A percentile compares a stretch with the other conserved stretches of the same genome.
phyloP scores from a whole-genome alignment of 192 early-diverging fungal species.

The Backusella tuberculispora region DNA sequence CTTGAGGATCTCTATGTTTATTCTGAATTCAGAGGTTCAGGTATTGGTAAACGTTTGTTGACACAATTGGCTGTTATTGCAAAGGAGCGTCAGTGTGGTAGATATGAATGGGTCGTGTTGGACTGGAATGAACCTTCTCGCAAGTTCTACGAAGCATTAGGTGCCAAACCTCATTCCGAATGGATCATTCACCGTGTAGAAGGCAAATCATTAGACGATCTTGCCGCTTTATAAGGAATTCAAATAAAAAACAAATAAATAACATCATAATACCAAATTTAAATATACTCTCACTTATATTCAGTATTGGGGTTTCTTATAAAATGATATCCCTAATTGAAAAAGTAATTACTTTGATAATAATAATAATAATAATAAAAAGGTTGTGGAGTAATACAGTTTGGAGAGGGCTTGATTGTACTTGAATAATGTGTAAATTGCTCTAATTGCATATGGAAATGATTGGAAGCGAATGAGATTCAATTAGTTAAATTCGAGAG shows the following conservation, averaged over 20 bases:
- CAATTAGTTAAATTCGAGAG: too few relatives aligned
- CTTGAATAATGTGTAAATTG: too few relatives aligned
- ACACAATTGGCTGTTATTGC: conserved; percentile 69
- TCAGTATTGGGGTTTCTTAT: too few relatives aligned
- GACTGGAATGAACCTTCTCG: conserved; percentile 86
- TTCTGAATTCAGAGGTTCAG: conserved; percentile 62
- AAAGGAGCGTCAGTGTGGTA: conserved; percentile 64
- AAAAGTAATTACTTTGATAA: too few relatives aligned
- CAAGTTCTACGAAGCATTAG: conserved; percentile 74
- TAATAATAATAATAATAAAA: too few relatives aligned
- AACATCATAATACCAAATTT: neutral
- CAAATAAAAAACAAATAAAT: neutral
- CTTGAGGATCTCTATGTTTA: conserved; percentile 85
- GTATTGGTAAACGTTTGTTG: conserved; percentile 73
- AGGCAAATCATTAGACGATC: conserved; percentile 56
- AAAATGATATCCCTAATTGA: too few relatives aligned
- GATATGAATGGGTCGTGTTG: conserved; percentile 85
- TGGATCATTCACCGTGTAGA: conserved; percentile 79
- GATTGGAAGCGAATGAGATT: too few relatives aligned
- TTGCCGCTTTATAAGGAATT: conserved; percentile 48
- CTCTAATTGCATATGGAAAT: too few relatives aligned
- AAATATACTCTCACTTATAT: too few relatives aligned
- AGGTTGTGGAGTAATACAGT: too few relatives aligned
- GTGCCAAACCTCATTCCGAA: conserved; percentile 69
- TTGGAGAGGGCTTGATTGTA: too few relatives aligned